These are phyloP conservation scores for Ceratobasidium sp. DNA, from an alignment of 1,284 basidiomycete species.

Conservation along the genomic window DNA sequence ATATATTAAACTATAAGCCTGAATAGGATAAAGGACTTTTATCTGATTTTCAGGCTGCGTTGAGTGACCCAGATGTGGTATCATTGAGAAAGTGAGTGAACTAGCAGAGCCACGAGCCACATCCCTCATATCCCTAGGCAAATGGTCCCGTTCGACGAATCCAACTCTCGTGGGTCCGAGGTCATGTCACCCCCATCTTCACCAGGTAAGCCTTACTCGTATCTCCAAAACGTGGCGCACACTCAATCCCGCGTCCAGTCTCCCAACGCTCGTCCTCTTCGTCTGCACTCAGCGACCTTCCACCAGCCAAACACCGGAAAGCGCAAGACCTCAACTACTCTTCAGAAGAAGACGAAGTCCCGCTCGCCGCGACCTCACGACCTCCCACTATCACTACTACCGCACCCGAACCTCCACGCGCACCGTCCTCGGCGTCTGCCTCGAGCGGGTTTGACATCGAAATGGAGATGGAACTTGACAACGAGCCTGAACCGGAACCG, in stretches of 20 bases:
- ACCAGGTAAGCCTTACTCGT: constrained; percentile 53
- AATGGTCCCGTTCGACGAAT: constrained; percentile 40
- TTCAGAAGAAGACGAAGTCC: constrained; percentile 62
- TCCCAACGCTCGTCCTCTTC: constrained; percentile 51
- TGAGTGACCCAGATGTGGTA: constrained; percentile 75
- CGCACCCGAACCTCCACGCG: constrained; percentile 44
- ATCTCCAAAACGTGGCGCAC: constrained; percentile 22
- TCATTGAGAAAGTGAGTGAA: constrained; percentile 81
- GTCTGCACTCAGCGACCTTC: constrained; percentile 46
- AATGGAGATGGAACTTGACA: constrained; percentile 37
- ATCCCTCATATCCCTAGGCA: constrained; percentile 29
- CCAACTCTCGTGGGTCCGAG: constrained; percentile 45
- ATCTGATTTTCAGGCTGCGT: constrained; percentile 74
- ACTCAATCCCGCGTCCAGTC: constrained; percentile 29
- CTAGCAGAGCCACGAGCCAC: constrained; percentile 55
- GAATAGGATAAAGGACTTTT: constrained; percentile 79
- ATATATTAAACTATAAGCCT: no score
- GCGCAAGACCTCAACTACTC: constrained; percentile 47
- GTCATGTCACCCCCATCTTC: constrained; percentile 63
- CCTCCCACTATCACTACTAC: constrained; percentile 43
- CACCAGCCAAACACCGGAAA: constrained; percentile 46
- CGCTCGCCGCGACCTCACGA: constrained; percentile 51
- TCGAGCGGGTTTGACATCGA: constrained; percentile 44
- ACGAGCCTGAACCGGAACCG: constrained; percentile 46
- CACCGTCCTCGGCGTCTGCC: constrained; percentile 17